Evolutionary conservation across 2,329 filamentous ascomycete genomes (phyloP).

Genomic region (Lachnellula arida): DNA sequence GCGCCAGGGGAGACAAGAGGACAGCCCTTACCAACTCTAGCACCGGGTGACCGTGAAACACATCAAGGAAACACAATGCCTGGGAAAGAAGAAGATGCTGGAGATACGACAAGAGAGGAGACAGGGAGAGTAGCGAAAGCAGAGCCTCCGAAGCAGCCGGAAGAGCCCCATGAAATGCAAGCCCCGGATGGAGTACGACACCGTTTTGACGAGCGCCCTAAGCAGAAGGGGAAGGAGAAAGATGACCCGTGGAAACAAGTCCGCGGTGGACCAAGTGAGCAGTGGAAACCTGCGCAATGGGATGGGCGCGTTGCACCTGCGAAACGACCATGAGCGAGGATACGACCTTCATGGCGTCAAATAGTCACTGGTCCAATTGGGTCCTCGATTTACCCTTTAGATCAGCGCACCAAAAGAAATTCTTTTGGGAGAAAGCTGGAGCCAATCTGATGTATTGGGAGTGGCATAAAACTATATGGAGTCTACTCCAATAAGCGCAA

Average conservation of each 20-base stretch:
- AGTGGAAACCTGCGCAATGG: conserved; percentile 53
- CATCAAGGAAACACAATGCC: background rate
- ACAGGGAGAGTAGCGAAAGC: background rate
- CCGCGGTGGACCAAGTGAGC: conserved; percentile 52
- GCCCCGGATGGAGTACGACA: background rate
- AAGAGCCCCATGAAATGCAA: background rate
- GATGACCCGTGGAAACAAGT: conserved; percentile 55
- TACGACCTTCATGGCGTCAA: no score
- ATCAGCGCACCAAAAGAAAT: no score
- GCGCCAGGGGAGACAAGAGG: conserved; percentile 28
- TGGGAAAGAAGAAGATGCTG: background rate
- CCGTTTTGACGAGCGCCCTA: background rate
- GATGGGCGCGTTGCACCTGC: conserved; percentile 11
- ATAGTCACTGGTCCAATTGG: no score
- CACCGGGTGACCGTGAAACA: conserved; percentile 13
- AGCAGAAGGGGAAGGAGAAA: conserved; percentile 16
- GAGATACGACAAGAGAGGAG: background rate
- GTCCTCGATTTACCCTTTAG: no score
- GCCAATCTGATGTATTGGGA: no score
- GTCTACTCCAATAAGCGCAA: no score
- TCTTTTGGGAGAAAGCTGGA: no score
- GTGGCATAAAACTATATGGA: no score
- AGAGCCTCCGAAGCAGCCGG: background rate
- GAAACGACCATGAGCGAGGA: background rate
- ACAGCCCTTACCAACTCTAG: conserved; percentile 29